Conservation (phyloP, 2,329 filamentous ascomycete species). For the Fusarium secorum region DNA sequence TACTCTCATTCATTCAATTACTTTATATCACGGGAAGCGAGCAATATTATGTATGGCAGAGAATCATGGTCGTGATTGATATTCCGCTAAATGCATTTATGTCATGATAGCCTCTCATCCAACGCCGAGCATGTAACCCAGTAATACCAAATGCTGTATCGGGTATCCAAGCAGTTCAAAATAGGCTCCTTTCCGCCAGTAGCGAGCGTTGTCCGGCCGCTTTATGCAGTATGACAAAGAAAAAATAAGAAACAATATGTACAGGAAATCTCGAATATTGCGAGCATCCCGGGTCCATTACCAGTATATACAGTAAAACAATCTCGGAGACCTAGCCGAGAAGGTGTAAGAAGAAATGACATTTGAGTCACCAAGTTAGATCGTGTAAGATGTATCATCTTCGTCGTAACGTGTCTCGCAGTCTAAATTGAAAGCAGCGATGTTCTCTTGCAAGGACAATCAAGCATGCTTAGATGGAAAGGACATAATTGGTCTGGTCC, state of each 20-base stretch:
- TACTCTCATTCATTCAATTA: neutral
- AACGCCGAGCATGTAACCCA: slow-evolving; percentile 41
- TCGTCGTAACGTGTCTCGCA: slow-evolving; percentile 25
- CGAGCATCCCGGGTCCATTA: slow-evolving; percentile 10
- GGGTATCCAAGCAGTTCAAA: slow-evolving; percentile 47
- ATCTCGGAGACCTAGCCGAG: slow-evolving; percentile 26
- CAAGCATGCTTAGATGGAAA: slow-evolving; percentile 66
- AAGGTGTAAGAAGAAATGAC: slow-evolving; percentile 16
- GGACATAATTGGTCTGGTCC: slow-evolving; percentile 77
- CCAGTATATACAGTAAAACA: slow-evolving; percentile 35
- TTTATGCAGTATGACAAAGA: slow-evolving; percentile 35
- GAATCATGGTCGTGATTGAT: slow-evolving; percentile 40
- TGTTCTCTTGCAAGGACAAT: slow-evolving; percentile 9
- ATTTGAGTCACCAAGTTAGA: slow-evolving; percentile 29
- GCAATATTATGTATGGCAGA: neutral
- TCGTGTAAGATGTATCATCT: slow-evolving; percentile 31
- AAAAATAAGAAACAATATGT: slow-evolving; percentile 32
- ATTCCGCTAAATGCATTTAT: slow-evolving; percentile 29
- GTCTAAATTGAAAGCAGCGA: slow-evolving; percentile 8
- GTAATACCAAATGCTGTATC: slow-evolving; percentile 41
- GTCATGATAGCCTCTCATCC: slow-evolving; percentile 40
- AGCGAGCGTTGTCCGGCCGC: slow-evolving; percentile 41
- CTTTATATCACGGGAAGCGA: neutral
- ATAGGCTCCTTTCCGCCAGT: slow-evolving; percentile 26
- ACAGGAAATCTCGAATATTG: slow-evolving; percentile 24